A percentile compares a stretch with the other conserved stretches of the same genome.
Evolutionary conservation across 192 early-diverging fungal species (phyloP).

Genomic region (Chytriomyces sp.): DNA sequence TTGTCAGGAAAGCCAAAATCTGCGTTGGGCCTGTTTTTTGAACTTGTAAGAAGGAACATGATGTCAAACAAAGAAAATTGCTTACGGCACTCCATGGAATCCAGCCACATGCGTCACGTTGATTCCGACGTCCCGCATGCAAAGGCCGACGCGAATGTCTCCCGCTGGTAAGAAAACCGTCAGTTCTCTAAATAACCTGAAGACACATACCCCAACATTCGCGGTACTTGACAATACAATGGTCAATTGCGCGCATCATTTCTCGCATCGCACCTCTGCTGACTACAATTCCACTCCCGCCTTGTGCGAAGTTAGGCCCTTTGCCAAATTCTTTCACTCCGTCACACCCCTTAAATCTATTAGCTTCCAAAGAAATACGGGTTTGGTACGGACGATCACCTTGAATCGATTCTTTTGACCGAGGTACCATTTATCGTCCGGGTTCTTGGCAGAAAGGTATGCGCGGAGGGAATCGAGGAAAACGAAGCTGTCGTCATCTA

Average conservation of each 20-base stretch:
- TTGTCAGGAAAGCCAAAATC: slow-evolving; percentile 26
- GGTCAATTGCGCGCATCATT: slow-evolving; percentile 12
- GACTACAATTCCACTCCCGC: slow-evolving; percentile 42
- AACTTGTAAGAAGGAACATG: neutral
- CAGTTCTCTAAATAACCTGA: neutral
- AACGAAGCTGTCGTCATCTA: slow-evolving; percentile 36
- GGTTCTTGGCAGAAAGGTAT: neutral
- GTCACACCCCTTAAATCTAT: slow-evolving; percentile 41
- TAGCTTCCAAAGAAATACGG: no score
- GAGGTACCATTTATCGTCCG: slow-evolving; percentile 46
- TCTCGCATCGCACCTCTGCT: slow-evolving; percentile 23
- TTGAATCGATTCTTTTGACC: slow-evolving; percentile 42
- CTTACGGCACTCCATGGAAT: slow-evolving; percentile 31
- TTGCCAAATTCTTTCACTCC: slow-evolving; percentile 38
- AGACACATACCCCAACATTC: slow-evolving; percentile 26
- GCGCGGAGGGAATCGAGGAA: slow-evolving; percentile 20
- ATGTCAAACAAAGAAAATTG: neutral
- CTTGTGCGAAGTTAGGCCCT: slow-evolving; percentile 44
- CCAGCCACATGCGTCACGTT: slow-evolving; percentile 2
- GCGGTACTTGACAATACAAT: slow-evolving; percentile 34
- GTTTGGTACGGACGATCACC: no score
- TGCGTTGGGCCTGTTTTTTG: slow-evolving; percentile 14
- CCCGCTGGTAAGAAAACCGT: slow-evolving; percentile 26
- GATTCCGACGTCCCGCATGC: slow-evolving; percentile 44
- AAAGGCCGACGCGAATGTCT: slow-evolving; percentile 43